Evolutionary conservation across 129 eudicot species (phyloP), one percentile per base, ranked within the genome.

Genomic region (Flaveria robusta): DNA sequence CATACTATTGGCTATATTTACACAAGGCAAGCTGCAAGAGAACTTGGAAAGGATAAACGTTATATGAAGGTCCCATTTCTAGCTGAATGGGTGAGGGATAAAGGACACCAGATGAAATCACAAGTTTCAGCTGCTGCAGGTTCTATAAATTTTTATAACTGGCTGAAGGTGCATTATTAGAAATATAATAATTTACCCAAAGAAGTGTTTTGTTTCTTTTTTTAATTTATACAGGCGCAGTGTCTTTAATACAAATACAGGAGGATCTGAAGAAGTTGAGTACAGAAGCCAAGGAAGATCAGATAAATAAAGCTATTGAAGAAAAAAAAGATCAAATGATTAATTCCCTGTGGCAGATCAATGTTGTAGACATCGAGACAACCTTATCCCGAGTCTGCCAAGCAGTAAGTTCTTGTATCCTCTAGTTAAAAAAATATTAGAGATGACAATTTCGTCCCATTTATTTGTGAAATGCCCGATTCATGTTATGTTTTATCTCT

Each of bases 51-150:
- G 81, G 91, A 86, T 49, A 93, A 90, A 50, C 88, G 89, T 47
- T 86, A 68, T 63, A 87, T 93, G 90, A 90, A 85, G 82, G 96
- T 90, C 29, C 98, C 96, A 31, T 93, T 86, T 86, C 37, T 90
- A 51, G 98, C 96, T 15, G 98, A 93, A 81, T 93, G 98, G 98
- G 96, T 93, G 14, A 79, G 98, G 70, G 92, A 90, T 72, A 93
- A 90, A 80, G 93, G 95, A 72, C 98, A 93, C 80, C 77, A 77
- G 49, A 81, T 91, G 81, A 93, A 86, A 70, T 90, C 98, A 14
- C 94, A 93, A 82, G 89, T 85, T 71, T 81, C 84, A 58, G 98
- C 98, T 19, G 94, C 98, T 77, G 84, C 91, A 90, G 98, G 96
- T 93, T 86, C 27, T 16, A 70, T 66, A 69, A 59, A 43, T 16